Conservation (phyloP, 768 basidiomycete species). For the Hysterangium stoloniferum region DNA sequence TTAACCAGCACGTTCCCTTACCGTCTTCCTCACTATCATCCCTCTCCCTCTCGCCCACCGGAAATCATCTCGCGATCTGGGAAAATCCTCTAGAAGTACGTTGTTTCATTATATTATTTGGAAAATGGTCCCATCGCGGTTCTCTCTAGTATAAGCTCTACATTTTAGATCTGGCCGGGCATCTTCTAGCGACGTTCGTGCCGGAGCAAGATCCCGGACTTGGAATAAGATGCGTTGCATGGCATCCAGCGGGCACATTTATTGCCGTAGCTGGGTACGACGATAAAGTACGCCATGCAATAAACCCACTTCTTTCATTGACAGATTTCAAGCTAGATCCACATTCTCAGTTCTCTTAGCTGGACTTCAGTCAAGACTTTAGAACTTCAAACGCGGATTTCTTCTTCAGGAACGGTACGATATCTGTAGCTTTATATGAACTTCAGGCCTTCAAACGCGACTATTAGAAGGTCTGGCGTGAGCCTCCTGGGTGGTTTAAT, state of each 20-base stretch:
- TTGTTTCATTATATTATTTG: constrained; percentile 10
- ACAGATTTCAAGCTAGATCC: constrained; percentile 38
- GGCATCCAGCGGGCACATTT: constrained; percentile 84
- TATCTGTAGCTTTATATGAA: background rate
- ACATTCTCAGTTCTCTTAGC: constrained; percentile 66
- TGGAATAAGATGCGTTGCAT: constrained; percentile 69
- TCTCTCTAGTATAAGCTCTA: constrained; percentile 62
- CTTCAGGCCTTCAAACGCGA: too few relatives aligned
- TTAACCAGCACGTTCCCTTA: constrained; percentile 83
- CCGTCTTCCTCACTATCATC: constrained; percentile 69
- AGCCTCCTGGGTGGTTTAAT: constrained; percentile 79
- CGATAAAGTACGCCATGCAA: constrained; percentile 52
- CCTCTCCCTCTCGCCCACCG: constrained; percentile 66
- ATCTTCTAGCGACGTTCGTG: constrained; percentile 54
- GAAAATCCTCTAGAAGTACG: constrained; percentile 77
- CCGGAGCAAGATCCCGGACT: constrained; percentile 76
- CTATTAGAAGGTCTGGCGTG: constrained; percentile 86
- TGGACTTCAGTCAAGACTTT: constrained; percentile 65
- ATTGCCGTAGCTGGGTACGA: constrained; percentile 84
- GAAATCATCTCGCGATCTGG: constrained; percentile 73
- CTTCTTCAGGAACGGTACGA: constrained; percentile 50
- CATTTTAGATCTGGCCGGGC: constrained; percentile 60
- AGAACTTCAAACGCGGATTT: constrained; percentile 52
- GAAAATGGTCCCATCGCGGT: background rate
- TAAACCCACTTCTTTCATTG: background rate